phyloP scores from a whole-genome alignment of 75 land plant species.

The Gnetum montanum region DNA sequence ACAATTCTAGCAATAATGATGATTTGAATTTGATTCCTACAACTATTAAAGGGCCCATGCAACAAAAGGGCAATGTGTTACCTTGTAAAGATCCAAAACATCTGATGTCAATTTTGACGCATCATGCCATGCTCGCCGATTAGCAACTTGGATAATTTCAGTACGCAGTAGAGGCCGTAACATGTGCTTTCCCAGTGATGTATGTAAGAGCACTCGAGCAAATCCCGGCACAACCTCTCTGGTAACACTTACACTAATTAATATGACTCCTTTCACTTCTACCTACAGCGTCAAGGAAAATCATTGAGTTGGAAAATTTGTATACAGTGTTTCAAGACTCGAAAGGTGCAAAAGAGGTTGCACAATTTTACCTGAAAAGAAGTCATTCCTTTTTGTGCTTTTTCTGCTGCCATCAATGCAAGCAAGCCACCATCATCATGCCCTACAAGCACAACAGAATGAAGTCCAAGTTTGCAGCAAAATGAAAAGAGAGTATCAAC shows the following conservation, averaged over 20 bases:
- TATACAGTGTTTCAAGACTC: too few species aligned
- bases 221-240: constrained; percentile 33
- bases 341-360: too few species aligned
- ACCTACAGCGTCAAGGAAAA: constrained; percentile 17
- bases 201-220: constrained; percentile 31
- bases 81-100: constrained; percentile 36
- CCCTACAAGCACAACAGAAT: constrained; percentile 75
- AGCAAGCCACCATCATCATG: constrained; percentile 95
- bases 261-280: constrained; percentile 26
- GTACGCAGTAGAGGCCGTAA: constrained; percentile 32
- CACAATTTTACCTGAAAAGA: constrained; percentile 15
- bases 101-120: constrained; percentile 35
- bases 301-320: neutral
- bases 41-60: neutral
- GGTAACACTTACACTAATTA: constrained; percentile 24
- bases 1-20: neutral
- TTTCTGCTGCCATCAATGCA: constrained; percentile 78
- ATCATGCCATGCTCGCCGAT: constrained; percentile 48
- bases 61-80: neutral
- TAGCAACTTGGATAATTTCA: constrained; percentile 32
- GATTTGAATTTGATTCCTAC: neutral
- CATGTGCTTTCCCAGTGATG: constrained; percentile 33
- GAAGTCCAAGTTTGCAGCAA: constrained; percentile 64
- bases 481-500: constrained; percentile 78
- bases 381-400: constrained; percentile 18